A percentile compares a stretch with the other conserved stretches of the same genome.
These are phyloP conservation scores for Leccinum disarticulatum DNA, from an alignment of 768 basidiomycete genomes.

Conservation along the genomic window DNA sequence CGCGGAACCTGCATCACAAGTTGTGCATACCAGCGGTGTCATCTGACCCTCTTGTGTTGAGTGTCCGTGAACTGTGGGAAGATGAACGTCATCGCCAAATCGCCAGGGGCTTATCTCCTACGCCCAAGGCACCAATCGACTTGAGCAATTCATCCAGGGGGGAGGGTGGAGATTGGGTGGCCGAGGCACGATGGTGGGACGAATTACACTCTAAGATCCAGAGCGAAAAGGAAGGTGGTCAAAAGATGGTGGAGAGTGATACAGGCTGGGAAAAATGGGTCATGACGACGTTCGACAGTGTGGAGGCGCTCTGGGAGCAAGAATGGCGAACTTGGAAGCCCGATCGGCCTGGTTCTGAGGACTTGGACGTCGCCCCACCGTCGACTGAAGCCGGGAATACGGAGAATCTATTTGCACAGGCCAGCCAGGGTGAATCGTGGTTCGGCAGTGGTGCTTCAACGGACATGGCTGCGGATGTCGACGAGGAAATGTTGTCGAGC, in stretches of 20 bases:
- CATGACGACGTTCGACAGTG: slow-evolving; percentile 88
- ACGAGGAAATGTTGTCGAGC: slow-evolving; percentile 32
- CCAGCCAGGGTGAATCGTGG: slow-evolving; percentile 19
- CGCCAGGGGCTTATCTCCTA: slow-evolving; percentile 65
- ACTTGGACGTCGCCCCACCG: slow-evolving; percentile 14
- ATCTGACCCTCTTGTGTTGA: slow-evolving; percentile 75
- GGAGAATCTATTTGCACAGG: slow-evolving; percentile 27
- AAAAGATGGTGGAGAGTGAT: slow-evolving; percentile 22
- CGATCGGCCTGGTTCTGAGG: slow-evolving; percentile 3
- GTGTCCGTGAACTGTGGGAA: slow-evolving; percentile 94
- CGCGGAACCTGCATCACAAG: slow-evolving; percentile 68
- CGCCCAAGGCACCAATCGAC: slow-evolving; percentile 71
- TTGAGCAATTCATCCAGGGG: slow-evolving; percentile 62
- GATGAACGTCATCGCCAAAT: slow-evolving; percentile 82
- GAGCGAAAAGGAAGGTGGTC: slow-evolving; percentile 36
- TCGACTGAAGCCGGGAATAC: slow-evolving; percentile 15
- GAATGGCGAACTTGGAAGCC: slow-evolving; percentile 60
- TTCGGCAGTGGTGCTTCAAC: background rate
- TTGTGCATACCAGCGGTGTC: slow-evolving; percentile 56
- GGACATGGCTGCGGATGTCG: slow-evolving; percentile 29
- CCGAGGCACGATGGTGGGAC: slow-evolving; percentile 75
- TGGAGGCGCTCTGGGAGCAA: slow-evolving; percentile 82
- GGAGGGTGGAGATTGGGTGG: slow-evolving; percentile 62
- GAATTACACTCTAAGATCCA: slow-evolving; percentile 65
- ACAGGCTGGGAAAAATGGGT: slow-evolving; percentile 68